These are phyloP conservation scores for Polytrichum formosum DNA, from an alignment of 225 moss, liverwort and hornwort species.

Conservation along the genomic window DNA sequence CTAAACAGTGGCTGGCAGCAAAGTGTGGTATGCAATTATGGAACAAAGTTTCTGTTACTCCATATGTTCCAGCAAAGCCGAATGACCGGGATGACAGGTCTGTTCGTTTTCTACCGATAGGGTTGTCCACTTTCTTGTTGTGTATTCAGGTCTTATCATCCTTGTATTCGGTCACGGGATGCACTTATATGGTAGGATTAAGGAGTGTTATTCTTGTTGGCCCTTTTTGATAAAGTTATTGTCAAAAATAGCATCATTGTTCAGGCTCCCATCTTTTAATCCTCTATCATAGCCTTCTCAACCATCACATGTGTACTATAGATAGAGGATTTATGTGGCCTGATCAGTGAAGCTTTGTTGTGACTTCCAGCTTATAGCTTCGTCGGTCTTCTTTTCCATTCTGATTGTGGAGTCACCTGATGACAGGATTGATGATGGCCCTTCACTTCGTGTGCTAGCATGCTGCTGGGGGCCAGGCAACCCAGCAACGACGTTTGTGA, in stretches of 20 bases:
- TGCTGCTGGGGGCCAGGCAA: constrained; percentile 95
- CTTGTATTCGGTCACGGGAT: too few species aligned
- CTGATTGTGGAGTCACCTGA: background rate
- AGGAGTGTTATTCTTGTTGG: too few species aligned
- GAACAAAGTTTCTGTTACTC: constrained; percentile 76
- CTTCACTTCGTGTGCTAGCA: constrained; percentile 77
- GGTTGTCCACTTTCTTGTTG: constrained; percentile 4
- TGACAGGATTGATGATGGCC: constrained; percentile 55
- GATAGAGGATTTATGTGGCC: too few species aligned
- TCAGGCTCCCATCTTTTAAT: too few species aligned
- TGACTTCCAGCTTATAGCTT: background rate
- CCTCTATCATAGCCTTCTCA: too few species aligned
- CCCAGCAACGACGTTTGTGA: constrained; percentile 89
- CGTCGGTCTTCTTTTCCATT: background rate
- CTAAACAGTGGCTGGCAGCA: constrained; percentile 74
- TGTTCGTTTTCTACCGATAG: constrained; percentile 24
- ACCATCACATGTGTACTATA: too few species aligned
- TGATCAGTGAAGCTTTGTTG: too few species aligned
- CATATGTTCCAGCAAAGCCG: constrained; percentile 49
- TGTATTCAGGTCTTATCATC: too few species aligned
- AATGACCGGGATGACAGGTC: constrained; percentile 43
- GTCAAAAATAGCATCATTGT: too few species aligned
- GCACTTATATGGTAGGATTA: too few species aligned
- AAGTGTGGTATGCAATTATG: constrained; percentile 77
- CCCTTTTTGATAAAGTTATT: too few species aligned